Percentiles rank a stretch among this genome's conserved stretches.
Evolutionary conservation across 1,284 basidiomycete genomes (phyloP).

Genomic region (Macrocybe sp.): DNA sequence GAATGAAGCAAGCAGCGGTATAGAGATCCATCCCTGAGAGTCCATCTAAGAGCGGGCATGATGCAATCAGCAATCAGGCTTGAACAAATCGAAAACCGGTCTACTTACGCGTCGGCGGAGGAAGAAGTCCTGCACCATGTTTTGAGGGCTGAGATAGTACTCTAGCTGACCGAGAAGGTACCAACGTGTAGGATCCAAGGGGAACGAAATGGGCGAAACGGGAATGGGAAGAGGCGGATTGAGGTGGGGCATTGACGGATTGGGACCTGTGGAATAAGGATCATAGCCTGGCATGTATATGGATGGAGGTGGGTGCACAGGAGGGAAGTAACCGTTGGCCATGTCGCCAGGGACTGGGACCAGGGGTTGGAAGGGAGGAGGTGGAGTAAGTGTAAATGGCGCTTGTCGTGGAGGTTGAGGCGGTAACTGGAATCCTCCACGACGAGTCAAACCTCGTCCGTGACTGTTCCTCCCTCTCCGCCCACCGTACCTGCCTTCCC

Average conservation of each 20-base stretch:
- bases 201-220: slow-evolving; percentile 49
- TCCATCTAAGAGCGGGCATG: slow-evolving; percentile 67
- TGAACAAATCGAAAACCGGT: slow-evolving; percentile 1
- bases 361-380: slow-evolving; percentile 27
- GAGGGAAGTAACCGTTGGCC: slow-evolving; percentile 12
- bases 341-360: slow-evolving; percentile 16
- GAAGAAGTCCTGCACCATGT: slow-evolving; percentile 80
- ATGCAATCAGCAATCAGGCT: slow-evolving; percentile 6
- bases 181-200: slow-evolving; percentile 59
- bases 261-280: slow-evolving; percentile 5
- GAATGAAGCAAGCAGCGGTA: slow-evolving; percentile 79
- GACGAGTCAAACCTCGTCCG: slow-evolving; percentile 16
- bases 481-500: slow-evolving; percentile 21
- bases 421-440: slow-evolving; percentile 22
- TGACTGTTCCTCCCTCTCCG: slow-evolving; percentile 25
- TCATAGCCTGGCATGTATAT: slow-evolving; percentile 23
- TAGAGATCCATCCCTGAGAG: slow-evolving; percentile 83
- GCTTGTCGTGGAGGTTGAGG: slow-evolving; percentile 20
- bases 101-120: slow-evolving; percentile 66
- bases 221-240: slow-evolving; percentile 49
- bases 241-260: slow-evolving; percentile 13
- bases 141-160: slow-evolving; percentile 86
- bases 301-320: slow-evolving; percentile 15
- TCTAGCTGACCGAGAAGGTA: slow-evolving; percentile 80
- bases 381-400: slow-evolving; percentile 30